These are phyloP conservation scores for Calvatia gigantea DNA, from an alignment of 768 basidiomycete species.

Conservation along the genomic window DNA sequence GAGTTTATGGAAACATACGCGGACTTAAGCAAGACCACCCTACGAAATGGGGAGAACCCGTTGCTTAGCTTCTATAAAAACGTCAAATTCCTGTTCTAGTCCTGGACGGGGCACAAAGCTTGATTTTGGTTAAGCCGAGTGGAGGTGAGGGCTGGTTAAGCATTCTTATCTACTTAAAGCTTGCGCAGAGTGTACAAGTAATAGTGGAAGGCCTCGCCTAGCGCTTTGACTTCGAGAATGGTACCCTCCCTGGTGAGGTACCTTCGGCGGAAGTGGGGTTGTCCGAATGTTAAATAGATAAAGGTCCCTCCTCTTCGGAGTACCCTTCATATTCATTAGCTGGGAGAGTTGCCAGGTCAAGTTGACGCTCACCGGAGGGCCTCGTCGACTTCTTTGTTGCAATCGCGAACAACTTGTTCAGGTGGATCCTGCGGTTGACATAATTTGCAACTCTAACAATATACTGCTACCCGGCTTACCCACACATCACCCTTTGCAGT, in stretches of 20 bases:
- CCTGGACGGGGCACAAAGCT: no score
- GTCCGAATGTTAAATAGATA: slow-evolving; percentile 84
- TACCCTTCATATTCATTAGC: slow-evolving; percentile 38
- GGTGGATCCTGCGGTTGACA: slow-evolving; percentile 59
- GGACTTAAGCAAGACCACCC: slow-evolving; percentile 63
- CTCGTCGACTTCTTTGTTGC: slow-evolving; percentile 74
- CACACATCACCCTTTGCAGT: slow-evolving; percentile 79
- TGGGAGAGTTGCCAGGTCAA: not conserved
- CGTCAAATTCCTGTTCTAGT: slow-evolving; percentile 86
- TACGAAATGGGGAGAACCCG: slow-evolving; percentile 84
- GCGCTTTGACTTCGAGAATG: slow-evolving; percentile 58
- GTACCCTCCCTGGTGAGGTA: slow-evolving; percentile 58
- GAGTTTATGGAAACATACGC: slow-evolving; percentile 89
- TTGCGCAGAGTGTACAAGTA: slow-evolving; percentile 69
- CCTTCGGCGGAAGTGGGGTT: slow-evolving; percentile 80
- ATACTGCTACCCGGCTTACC: slow-evolving; percentile 46
- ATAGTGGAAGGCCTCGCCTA: slow-evolving; percentile 84
- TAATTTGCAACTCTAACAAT: no score
- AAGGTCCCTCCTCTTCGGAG: slow-evolving; percentile 61
- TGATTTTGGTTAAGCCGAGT: no score
- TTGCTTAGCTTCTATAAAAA: slow-evolving; percentile 89
- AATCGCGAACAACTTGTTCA: slow-evolving; percentile 63
- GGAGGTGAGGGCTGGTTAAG: not conserved
- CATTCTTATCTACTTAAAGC: slow-evolving; percentile 15
- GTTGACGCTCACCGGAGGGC: slow-evolving; percentile 51